Evolutionary conservation across 1,139 yeast genomes (phyloP).

Genomic region (Hanseniaspora sp.): DNA sequence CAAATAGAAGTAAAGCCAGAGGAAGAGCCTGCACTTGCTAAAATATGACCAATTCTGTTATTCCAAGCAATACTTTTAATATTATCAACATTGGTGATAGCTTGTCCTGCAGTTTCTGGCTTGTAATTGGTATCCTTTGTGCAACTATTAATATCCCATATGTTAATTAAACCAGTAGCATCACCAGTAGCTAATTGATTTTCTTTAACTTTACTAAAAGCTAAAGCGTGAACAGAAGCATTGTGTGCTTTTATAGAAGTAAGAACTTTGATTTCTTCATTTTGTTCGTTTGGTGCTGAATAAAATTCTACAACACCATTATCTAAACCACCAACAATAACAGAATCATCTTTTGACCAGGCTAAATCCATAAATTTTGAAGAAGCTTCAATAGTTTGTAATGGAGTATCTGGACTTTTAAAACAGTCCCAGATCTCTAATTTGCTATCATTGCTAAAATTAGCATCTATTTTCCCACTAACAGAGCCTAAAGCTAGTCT

Average conservation of each 20-base stretch:
- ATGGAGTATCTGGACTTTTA: conserved; percentile 33
- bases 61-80: conserved; percentile 85
- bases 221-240: conserved; percentile 61
- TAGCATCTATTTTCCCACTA: conserved; percentile 87
- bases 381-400: conserved; percentile 45
- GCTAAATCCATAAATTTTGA: conserved; percentile 64
- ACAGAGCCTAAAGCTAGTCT: conserved; percentile 80
- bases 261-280: conserved; percentile 31
- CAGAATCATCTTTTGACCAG: conserved; percentile 59
- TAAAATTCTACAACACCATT: conserved; percentile 71
- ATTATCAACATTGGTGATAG: conserved; percentile 74
- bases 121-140: conserved; percentile 26
- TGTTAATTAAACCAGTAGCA: conserved; percentile 67
- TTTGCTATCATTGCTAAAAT: conserved; percentile 65
- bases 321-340: conserved; percentile 84
- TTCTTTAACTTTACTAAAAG: conserved; percentile 64
- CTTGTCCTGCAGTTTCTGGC: conserved; percentile 65
- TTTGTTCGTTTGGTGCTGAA: conserved; percentile 33
- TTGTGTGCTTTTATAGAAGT: conserved; percentile 52
- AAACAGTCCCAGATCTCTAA: conserved; percentile 71
- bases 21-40: conserved; percentile 73
- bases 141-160: conserved; percentile 73
- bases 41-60: conserved; percentile 67
- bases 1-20: conserved; percentile 83
- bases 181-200: conserved; percentile 82